A percentile compares a stretch with the other conserved stretches of the same genome.
Evolutionary conservation across 2,329 filamentous ascomycete genomes (phyloP).

Genomic region (Orbilia ellipsospora): DNA sequence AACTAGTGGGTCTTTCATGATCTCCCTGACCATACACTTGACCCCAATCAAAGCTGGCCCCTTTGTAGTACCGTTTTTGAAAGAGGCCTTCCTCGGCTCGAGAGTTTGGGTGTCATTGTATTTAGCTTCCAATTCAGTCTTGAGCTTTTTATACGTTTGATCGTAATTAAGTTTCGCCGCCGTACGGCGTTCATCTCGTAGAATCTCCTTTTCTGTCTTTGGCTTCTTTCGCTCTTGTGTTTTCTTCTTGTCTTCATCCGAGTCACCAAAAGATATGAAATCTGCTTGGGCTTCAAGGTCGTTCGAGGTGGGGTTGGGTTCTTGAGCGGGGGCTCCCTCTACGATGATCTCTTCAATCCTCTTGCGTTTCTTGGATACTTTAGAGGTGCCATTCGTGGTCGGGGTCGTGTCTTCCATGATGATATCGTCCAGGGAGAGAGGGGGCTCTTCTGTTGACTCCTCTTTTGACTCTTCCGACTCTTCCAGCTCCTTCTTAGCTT

Average conservation of each 20-base stretch:
- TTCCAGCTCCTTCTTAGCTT: slow-evolving; percentile 56
- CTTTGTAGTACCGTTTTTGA: slow-evolving; percentile 20
- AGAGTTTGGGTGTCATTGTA: slow-evolving; percentile 24
- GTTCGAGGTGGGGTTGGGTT: background rate
- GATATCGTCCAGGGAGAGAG: slow-evolving; percentile 15
- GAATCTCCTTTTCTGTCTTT: slow-evolving; percentile 45
- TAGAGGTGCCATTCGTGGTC: slow-evolving; percentile 17
- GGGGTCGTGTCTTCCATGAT: slow-evolving; percentile 46
- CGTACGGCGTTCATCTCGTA: slow-evolving; percentile 28
- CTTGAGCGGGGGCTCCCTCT: background rate
- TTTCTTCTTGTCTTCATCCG: slow-evolving; percentile 24
- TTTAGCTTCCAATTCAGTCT: slow-evolving; percentile 21
- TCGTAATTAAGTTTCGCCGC: slow-evolving; percentile 29
- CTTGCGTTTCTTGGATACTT: slow-evolving; percentile 42
- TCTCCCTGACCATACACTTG: slow-evolving; percentile 32
- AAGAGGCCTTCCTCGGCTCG: slow-evolving; percentile 11
- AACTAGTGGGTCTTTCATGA: slow-evolving; percentile 40
- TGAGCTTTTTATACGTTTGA: slow-evolving; percentile 40
- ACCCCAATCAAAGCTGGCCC: slow-evolving; percentile 22
- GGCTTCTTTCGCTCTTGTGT: slow-evolving; percentile 43
- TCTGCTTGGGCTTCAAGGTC: slow-evolving; percentile 30
- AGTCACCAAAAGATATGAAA: slow-evolving; percentile 45
- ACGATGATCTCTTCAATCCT: slow-evolving; percentile 26
- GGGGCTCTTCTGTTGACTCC: slow-evolving; percentile 3
- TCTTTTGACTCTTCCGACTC: slow-evolving; percentile 38